A percentile compares a stretch with the other conserved stretches of the same genome.
These are phyloP conservation scores for Esteya vermicola DNA, from an alignment of 2,329 filamentous ascomycete species.

Conservation along the genomic window DNA sequence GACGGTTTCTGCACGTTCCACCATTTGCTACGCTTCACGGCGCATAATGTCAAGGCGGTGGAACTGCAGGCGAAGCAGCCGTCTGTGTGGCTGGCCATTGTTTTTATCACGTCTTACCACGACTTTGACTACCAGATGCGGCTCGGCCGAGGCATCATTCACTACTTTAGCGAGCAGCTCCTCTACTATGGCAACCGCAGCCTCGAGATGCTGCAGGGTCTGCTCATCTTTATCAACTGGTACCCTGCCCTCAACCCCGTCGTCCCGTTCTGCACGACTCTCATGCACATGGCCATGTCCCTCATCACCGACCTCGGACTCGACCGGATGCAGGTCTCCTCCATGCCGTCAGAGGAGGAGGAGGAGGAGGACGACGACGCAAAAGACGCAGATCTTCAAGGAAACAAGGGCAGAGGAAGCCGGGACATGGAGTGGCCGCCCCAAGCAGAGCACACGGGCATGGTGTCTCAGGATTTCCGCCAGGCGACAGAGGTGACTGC, in stretches of 20 bases:
- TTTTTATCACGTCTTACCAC: conserved; percentile 11
- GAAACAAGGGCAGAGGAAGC: too few species aligned
- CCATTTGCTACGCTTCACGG: conserved; percentile 7
- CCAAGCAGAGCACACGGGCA: conserved; percentile 10
- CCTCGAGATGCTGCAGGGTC: conserved; percentile 11
- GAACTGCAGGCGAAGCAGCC: conserved; percentile 9
- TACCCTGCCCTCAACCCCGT: conserved; percentile 8
- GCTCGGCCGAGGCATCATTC: conserved; percentile 8
- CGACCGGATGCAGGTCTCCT: conserved; percentile 8
- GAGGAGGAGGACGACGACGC: not conserved
- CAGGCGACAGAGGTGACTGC: too few species aligned
- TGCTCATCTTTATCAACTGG: conserved; percentile 10
- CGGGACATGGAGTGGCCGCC: conserved; percentile 6
- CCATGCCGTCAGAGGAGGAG: too few species aligned
- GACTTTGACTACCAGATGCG: conserved; percentile 10
- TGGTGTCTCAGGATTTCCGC: too few species aligned
- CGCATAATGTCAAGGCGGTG: conserved; percentile 2
- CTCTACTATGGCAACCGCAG: conserved; percentile 7
- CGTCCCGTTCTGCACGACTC: conserved; percentile 10
- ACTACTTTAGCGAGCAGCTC: conserved; percentile 9
- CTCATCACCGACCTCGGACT: conserved; percentile 12
- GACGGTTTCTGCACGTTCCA: conserved; percentile 8
- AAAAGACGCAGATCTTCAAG: too few species aligned
- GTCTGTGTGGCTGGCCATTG: conserved; percentile 12
- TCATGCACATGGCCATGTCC: conserved; percentile 11